These are phyloP conservation scores for Ceratonia siliqua DNA, from an alignment of 306 rosid genomes.

Conservation along the genomic window DNA sequence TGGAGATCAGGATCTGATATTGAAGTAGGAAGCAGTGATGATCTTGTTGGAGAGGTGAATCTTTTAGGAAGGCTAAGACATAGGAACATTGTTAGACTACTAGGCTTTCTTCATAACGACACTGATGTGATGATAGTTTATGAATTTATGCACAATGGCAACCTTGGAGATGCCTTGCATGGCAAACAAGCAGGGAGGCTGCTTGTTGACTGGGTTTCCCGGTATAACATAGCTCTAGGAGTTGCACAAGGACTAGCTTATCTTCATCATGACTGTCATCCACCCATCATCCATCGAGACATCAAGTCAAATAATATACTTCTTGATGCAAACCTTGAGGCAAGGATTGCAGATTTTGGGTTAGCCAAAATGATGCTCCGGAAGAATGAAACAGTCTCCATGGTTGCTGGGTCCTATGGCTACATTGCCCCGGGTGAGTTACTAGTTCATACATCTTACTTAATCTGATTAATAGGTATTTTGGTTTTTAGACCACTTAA, in stretches of 20 bases:
- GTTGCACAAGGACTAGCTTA: slow-evolving; percentile 92
- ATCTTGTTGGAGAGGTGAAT: slow-evolving; percentile 90
- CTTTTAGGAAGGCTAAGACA: slow-evolving; percentile 86
- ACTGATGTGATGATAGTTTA: slow-evolving; percentile 76
- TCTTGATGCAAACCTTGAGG: slow-evolving; percentile 86
- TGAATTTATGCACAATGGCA: slow-evolving; percentile 81
- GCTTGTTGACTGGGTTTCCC: slow-evolving; percentile 85
- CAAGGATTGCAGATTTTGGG: slow-evolving; percentile 92
- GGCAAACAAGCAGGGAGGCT: slow-evolving; percentile 67
- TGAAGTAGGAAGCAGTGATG: slow-evolving; percentile 72
- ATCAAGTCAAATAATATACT: slow-evolving; percentile 88
- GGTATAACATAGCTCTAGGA: slow-evolving; percentile 90
- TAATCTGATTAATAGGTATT: neutral
- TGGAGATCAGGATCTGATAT: slow-evolving; percentile 77
- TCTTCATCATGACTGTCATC: slow-evolving; percentile 95
- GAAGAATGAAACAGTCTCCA: slow-evolving; percentile 90
- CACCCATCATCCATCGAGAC: slow-evolving; percentile 87
- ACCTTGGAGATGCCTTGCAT: slow-evolving; percentile 87
- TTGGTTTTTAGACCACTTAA: slow-evolving; percentile 2
- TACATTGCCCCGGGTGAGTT: slow-evolving; percentile 96
- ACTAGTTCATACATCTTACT: neutral
- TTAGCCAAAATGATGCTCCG: slow-evolving; percentile 86
- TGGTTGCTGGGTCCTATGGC: slow-evolving; percentile 96
- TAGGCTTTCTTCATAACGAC: slow-evolving; percentile 80
- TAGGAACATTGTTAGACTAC: slow-evolving; percentile 80